These are phyloP conservation scores for Rhizoclosmatium sp. DNA, from an alignment of 192 early-diverging fungal genomes.

Conservation along the genomic window DNA sequence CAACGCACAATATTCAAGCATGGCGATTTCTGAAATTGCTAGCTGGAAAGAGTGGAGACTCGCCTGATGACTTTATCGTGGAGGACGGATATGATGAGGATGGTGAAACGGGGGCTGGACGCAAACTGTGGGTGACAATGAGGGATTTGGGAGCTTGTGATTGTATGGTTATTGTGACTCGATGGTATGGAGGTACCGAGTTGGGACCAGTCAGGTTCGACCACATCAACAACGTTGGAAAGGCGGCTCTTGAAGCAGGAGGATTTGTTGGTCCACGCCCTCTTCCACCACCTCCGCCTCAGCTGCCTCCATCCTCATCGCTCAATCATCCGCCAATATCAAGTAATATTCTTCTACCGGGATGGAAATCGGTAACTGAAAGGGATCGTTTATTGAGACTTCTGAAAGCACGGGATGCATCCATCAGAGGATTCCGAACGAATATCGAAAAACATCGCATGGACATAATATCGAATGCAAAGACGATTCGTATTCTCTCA, in stretches of 20 bases:
- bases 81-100: constrained; percentile 36
- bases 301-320: background rate
- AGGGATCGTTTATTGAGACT: background rate
- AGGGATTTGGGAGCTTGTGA: constrained; percentile 32
- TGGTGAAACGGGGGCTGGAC: constrained; percentile 30
- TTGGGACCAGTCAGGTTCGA: constrained; percentile 37
- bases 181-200: constrained; percentile 36
- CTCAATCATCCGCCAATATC: background rate
- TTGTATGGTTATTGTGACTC: constrained; percentile 22
- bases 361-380: constrained; percentile 14
- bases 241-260: constrained; percentile 23
- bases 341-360: too few relatives aligned
- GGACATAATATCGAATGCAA: background rate
- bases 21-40: too few relatives aligned
- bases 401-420: background rate
- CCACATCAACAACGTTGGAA: constrained; percentile 30
- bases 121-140: constrained; percentile 23
- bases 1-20: constrained; percentile 39
- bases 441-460: background rate
- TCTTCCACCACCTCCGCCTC: background rate
- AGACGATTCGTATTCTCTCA: background rate
- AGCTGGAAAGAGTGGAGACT: background rate
- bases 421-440: background rate
- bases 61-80: constrained; percentile 28
- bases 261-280: constrained; percentile 11